phyloP scores from a whole-genome alignment of 2,329 filamentous ascomycete genomes.

The Alternaria panax region DNA sequence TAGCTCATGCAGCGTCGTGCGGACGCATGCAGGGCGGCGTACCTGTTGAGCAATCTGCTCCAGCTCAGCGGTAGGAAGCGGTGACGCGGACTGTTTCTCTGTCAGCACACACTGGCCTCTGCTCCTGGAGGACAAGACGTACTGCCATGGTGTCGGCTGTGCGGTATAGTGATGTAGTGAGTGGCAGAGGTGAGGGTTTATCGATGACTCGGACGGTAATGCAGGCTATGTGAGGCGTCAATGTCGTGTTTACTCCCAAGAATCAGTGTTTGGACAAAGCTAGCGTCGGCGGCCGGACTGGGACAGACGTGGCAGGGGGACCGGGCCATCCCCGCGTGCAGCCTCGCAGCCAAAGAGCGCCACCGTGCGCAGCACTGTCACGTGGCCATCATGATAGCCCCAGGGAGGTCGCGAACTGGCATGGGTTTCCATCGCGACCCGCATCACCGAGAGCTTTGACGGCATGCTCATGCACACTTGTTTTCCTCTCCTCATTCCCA shows the following conservation, averaged over 20 bases:
- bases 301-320: conserved; percentile 3
- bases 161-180: conserved; percentile 24
- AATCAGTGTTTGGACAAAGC: conserved; percentile 25
- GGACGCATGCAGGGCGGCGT: conserved; percentile 2
- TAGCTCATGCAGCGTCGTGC: conserved; percentile 7
- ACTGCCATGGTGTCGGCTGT: conserved; percentile 39
- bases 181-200: background rate
- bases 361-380: conserved; percentile 19
- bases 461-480: conserved; percentile 8
- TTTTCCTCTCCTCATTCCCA: background rate
- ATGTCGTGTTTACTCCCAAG: conserved; percentile 24
- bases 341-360: conserved; percentile 8
- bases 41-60: conserved; percentile 41
- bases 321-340: conserved; percentile 1
- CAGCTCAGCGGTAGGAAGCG: conserved; percentile 44
- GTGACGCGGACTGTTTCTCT: conserved; percentile 28
- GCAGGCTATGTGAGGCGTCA: conserved; percentile 6
- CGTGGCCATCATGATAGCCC: conserved; percentile 40
- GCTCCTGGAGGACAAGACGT: conserved; percentile 7
- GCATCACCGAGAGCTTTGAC: conserved; percentile 5
- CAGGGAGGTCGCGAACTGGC: conserved; percentile 6
- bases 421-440: conserved; percentile 15
- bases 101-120: background rate
- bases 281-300: conserved; percentile 18
- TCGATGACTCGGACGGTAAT: conserved; percentile 5